Percentiles rank a stretch among this genome's conserved stretches.
Conservation (phyloP, 2,329 filamentous ascomycete genomes). For the Botrytis elliptica region DNA sequence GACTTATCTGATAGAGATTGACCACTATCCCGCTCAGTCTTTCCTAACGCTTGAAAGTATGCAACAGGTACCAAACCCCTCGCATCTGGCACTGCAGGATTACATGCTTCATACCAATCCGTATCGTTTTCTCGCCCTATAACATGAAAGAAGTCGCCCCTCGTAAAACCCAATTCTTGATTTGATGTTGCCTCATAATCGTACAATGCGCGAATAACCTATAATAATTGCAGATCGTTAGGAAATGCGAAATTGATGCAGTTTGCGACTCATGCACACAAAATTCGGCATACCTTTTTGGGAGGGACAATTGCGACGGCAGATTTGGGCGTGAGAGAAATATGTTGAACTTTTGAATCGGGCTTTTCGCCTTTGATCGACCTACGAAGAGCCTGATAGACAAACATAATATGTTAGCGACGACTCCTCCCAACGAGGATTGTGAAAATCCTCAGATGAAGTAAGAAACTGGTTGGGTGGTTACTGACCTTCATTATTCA, state of each 20-base stretch:
- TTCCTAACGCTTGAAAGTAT: conserved; percentile 89
- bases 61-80: conserved; percentile 89
- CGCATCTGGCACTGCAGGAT: conserved; percentile 81
- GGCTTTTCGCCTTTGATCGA: conserved; percentile 71
- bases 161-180: conserved; percentile 85
- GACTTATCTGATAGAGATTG: conserved; percentile 57
- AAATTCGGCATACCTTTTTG: conserved; percentile 59
- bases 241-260: background rate
- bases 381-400: conserved; percentile 57
- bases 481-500: conserved; percentile 35
- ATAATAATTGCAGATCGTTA: conserved; percentile 22
- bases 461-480: background rate
- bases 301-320: conserved; percentile 69
- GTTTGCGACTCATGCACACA: conserved; percentile 20
- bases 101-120: conserved; percentile 99
- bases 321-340: conserved; percentile 68
- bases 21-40: conserved; percentile 85
- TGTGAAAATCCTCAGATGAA: background rate
- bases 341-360: conserved; percentile 54
- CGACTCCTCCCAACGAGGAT: background rate
- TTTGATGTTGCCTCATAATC: conserved; percentile 76
- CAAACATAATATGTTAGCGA: conserved; percentile 31
- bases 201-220: conserved; percentile 98
- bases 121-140: conserved; percentile 91
- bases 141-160: conserved; percentile 97